Percentiles rank a stretch among this genome's conserved stretches.
These are phyloP conservation scores for Prunus dulcis DNA, from an alignment of 306 rosid genomes.

Conservation along the genomic window DNA sequence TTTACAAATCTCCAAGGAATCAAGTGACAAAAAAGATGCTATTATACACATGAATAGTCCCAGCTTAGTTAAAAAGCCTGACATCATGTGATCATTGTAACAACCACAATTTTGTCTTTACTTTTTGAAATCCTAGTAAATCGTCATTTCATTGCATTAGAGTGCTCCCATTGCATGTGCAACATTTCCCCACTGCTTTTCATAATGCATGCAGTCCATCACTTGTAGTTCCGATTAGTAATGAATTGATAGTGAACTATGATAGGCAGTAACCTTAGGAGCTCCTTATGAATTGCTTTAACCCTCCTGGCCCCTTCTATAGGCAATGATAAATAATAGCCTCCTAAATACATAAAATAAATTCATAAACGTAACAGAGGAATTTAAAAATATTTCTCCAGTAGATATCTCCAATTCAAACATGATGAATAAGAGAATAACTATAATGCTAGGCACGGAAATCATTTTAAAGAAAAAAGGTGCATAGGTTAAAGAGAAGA, in stretches of 20 bases:
- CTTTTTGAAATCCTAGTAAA: not conserved
- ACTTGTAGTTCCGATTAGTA: not conserved
- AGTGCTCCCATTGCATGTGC: not conserved
- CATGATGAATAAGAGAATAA: not conserved
- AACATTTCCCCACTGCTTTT: not conserved
- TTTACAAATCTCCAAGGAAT: slow-evolving; percentile 1
- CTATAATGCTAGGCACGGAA: not conserved
- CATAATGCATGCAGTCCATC: not conserved
- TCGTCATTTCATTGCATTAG: not conserved
- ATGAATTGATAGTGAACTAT: not conserved
- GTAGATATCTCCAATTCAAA: not conserved
- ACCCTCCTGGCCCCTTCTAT: not conserved
- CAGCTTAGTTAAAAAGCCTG: not conserved
- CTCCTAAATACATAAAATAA: too few relatives aligned
- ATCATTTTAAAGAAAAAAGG: too few relatives aligned
- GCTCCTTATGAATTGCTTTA: too few relatives aligned
- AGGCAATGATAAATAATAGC: not conserved
- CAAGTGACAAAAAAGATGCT: not conserved
- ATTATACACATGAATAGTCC: not conserved
- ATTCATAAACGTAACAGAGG: not conserved
- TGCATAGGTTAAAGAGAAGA: not conserved
- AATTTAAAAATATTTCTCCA: not conserved
- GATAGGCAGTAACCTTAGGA: not conserved
- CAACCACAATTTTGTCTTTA: not conserved
- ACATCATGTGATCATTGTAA: not conserved